Conservation (phyloP, 805 yeast species). For the Metschnikowia baotianmanensis region DNA sequence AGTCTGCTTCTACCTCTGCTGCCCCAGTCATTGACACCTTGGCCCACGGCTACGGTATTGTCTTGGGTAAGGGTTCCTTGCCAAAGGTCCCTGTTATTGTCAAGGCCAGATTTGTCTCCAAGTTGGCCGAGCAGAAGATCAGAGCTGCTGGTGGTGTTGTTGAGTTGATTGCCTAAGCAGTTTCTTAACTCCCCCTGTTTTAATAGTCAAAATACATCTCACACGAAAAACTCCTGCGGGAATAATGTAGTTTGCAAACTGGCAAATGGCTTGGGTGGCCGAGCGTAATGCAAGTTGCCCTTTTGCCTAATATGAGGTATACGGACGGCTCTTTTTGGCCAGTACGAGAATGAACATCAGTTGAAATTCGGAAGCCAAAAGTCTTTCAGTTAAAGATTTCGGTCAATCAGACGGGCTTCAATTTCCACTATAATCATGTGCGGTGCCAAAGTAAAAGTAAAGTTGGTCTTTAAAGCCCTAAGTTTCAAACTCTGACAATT, state of each 20-base stretch:
- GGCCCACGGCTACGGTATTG: conserved; percentile 99
- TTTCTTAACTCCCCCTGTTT: conserved; percentile 14
- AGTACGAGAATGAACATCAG: too few relatives aligned
- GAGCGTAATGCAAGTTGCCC: too few relatives aligned
- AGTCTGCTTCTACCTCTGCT: conserved; percentile 78
- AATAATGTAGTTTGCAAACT: not conserved
- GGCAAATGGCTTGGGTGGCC: not conserved
- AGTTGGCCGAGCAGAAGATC: conserved; percentile 99
- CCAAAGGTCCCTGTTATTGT: conserved; percentile 99
- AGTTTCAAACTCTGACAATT: too few relatives aligned
- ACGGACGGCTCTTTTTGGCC: too few relatives aligned
- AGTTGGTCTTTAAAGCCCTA: too few relatives aligned
- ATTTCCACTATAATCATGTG: too few relatives aligned
- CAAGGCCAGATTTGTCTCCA: conserved; percentile 98
- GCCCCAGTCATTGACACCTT: conserved; percentile 99
- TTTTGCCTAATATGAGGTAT: too few relatives aligned
- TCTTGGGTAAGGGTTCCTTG: conserved; percentile 97
- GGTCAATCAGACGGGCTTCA: too few relatives aligned
- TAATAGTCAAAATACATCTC: conserved; percentile 21
- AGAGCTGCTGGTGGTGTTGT: conserved; percentile 99
- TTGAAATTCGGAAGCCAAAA: too few relatives aligned
- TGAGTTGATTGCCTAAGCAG: conserved; percentile 90
- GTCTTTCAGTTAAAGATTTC: too few relatives aligned
- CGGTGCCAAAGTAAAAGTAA: too few relatives aligned
- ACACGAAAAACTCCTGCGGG: conserved; percentile 4